Base-by-base conservation (phyloP, 352 stramenopile genomes). In the Phytophthora macrochlamydospora region DNA sequence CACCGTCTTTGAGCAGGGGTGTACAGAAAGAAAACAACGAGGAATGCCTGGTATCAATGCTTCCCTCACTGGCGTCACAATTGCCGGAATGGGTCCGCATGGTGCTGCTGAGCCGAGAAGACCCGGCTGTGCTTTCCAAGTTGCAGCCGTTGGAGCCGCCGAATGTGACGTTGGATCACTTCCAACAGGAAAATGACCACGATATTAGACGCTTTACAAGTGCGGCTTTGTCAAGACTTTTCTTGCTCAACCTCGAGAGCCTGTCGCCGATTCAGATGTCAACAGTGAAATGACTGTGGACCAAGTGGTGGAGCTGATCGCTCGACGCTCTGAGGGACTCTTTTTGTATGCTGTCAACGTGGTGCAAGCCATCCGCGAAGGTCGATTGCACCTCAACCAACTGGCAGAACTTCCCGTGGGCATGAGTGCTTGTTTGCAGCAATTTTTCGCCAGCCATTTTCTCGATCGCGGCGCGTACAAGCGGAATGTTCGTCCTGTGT, bases 331-430 rank as follows among this genome's bases (percentile, higher is more conserved):
- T 0, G 83, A 91, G 61, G 85, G 85, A 2, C 60, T 92, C 28
- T 93, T 93, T 37, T 42, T 92, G 28, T 93, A 93, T 33, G 85
- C 85, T 2, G 82, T 89, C 53, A 91, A 93, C 59, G 87, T 93
- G 44, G 85, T 93, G 0, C 76, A 93, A 31, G 80, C 75, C 2
- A 69, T 93, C 1, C 72, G 67, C 32, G 81, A 91, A 29, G 77
- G 75, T 3, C 78, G 85, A 9, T 35, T 93, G 28, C 51, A 52
- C 4, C 56, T 86, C 13, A 54, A 88, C 24, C 67, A 93, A 24
- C 66, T 93, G 44, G 68, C 78, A 18, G 76, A 73, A 40, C 56
- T 93, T 28, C 85, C 85, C 0, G 69, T 88, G 0, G 85, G 85
- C 32, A 90, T 93, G 70, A 65, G 79, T 11, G 81, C 83, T 1